Conservation (phyloP, 2,329 filamentous ascomycete genomes). For the Emergomyces pasteurianus region DNA sequence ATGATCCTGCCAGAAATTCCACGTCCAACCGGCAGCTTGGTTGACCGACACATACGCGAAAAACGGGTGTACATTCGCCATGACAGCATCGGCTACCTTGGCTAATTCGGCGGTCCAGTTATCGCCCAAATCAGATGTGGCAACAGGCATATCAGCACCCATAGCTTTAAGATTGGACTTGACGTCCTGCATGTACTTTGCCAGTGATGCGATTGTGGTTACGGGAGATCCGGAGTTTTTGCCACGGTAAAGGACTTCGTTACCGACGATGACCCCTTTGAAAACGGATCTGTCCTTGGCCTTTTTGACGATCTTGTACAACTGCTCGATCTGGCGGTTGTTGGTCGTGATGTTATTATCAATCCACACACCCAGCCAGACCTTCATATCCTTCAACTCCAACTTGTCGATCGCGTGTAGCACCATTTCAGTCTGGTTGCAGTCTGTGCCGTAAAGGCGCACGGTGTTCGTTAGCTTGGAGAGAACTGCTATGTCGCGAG, state of each 20-base stretch:
- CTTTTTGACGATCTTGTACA: slow-evolving; percentile 67
- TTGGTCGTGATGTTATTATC: slow-evolving; percentile 77
- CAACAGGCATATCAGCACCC: slow-evolving; percentile 60
- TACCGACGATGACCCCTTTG: slow-evolving; percentile 52
- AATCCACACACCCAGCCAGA: slow-evolving; percentile 94
- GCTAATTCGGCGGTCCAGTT: slow-evolving; percentile 68
- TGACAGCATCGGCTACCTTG: slow-evolving; percentile 66
- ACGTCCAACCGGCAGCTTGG: slow-evolving; percentile 68
- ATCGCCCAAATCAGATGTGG: slow-evolving; percentile 79
- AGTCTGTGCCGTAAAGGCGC: slow-evolving; percentile 87
- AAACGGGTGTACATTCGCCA: slow-evolving; percentile 96
- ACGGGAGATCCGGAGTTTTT: slow-evolving; percentile 34
- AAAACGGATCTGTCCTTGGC: slow-evolving; percentile 36
- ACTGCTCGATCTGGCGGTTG: slow-evolving; percentile 64
- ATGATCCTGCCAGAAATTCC: slow-evolving; percentile 62
- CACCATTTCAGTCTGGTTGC: slow-evolving; percentile 93
- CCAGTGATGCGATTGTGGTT: slow-evolving; percentile 54
- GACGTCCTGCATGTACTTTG: slow-evolving; percentile 53
- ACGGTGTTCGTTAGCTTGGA: slow-evolving; percentile 81
- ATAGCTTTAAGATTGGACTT: slow-evolving; percentile 58
- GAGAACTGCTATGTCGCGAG: slow-evolving; percentile 77
- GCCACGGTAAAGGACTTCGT: slow-evolving; percentile 49
- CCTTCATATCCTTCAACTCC: slow-evolving; percentile 60
- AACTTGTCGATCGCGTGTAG: slow-evolving; percentile 68
- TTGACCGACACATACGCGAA: slow-evolving; percentile 66